Percentiles rank a stretch among this genome's conserved stretches.
These are phyloP conservation scores for Leptomonas seymouri DNA, from an alignment of 208 protist genomes.

Conservation along the genomic window DNA sequence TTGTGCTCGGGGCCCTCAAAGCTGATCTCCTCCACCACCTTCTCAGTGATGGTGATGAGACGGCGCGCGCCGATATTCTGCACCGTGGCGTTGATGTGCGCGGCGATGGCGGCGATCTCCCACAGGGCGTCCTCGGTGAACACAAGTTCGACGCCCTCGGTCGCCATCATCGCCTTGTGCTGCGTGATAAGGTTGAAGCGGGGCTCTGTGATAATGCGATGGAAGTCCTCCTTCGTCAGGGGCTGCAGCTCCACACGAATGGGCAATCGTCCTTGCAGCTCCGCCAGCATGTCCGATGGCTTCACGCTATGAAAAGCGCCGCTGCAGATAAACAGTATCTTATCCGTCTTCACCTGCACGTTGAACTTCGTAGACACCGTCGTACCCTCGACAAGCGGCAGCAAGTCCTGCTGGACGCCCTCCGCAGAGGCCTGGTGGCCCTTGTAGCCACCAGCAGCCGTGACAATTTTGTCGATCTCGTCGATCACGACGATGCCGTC, in stretches of 20 bases:
- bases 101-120: conserved; percentile 96
- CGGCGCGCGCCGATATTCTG: conserved; percentile 98
- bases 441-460: conserved; percentile 83
- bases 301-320: conserved; percentile 98
- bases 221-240: conserved; percentile 96
- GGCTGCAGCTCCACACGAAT: conserved; percentile 98
- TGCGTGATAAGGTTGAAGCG: conserved; percentile 97
- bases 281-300: conserved; percentile 94
- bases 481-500: conserved; percentile 99
- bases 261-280: conserved; percentile 97
- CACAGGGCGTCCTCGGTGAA: conserved; percentile 95
- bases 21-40: conserved; percentile 97
- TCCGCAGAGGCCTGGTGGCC: conserved; percentile 94
- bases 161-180: conserved; percentile 95
- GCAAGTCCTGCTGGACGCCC: conserved; percentile 98
- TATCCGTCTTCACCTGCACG: conserved; percentile 97
- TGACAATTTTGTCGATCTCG: conserved; percentile 99
- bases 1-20: conserved; percentile 90
- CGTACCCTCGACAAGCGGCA: conserved; percentile 98
- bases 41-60: conserved; percentile 97
- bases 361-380: conserved; percentile 97
- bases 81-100: conserved; percentile 96
- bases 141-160: conserved; percentile 95
- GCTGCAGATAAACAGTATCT: conserved; percentile 98
- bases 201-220: conserved; percentile 98